These are phyloP conservation scores for Umbelopsis sp. DNA, from an alignment of 192 early-diverging fungal genomes.

Conservation along the genomic window DNA sequence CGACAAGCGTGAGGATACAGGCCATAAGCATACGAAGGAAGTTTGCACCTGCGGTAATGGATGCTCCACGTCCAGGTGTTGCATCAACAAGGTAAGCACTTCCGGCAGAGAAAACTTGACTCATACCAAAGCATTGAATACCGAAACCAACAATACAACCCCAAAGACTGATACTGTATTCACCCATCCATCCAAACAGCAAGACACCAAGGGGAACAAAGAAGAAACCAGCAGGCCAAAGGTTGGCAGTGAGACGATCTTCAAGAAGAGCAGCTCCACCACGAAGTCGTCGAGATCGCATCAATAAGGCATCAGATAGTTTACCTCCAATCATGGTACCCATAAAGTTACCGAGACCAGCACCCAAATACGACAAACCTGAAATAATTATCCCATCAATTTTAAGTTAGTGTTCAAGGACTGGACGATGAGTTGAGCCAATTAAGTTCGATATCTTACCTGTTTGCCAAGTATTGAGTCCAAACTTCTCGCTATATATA, in stretches of 20 bases:
- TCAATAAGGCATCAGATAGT: slow-evolving; percentile 42
- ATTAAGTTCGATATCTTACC: slow-evolving; percentile 28
- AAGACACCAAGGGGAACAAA: slow-evolving; percentile 46
- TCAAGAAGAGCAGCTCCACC: slow-evolving; percentile 39
- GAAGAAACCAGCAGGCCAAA: slow-evolving; percentile 44
- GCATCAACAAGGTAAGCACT: slow-evolving; percentile 49
- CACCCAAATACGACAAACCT: slow-evolving; percentile 39
- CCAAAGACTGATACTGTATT: slow-evolving; percentile 37
- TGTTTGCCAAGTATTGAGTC: slow-evolving; percentile 31
- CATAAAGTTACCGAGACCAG: slow-evolving; percentile 44
- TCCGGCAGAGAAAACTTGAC: slow-evolving; percentile 40
- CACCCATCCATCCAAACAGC: slow-evolving; percentile 48
- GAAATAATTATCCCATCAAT: no score
- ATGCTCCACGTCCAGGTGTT: slow-evolving; percentile 48
- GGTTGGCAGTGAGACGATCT: slow-evolving; percentile 43
- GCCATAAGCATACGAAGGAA: slow-evolving; percentile 46
- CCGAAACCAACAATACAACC: slow-evolving; percentile 46
- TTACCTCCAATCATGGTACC: slow-evolving; percentile 42
- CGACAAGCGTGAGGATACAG: slow-evolving; percentile 39
- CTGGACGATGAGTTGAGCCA: slow-evolving; percentile 13
- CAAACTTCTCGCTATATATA: slow-evolving; percentile 18
- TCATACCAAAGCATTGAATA: slow-evolving; percentile 49
- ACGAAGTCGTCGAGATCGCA: slow-evolving; percentile 30
- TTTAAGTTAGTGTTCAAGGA: no score
- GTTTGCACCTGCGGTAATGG: slow-evolving; percentile 46